These are phyloP conservation scores for Saccharum hybrid DNA, from an alignment of 202 grass and related monocot species.

Conservation along the genomic window DNA sequence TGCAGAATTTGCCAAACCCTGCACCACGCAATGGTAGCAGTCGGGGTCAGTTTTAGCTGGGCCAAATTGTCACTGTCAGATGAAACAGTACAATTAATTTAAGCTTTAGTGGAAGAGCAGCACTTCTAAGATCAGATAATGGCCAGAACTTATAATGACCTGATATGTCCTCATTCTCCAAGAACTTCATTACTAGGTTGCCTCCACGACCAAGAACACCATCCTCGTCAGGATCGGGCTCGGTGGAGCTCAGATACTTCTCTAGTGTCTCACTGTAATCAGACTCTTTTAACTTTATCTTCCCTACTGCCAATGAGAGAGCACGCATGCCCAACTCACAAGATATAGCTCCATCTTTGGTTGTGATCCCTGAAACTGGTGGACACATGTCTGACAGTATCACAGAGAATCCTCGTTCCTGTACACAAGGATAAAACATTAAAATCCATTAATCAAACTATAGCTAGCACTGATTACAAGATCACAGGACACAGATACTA, in stretches of 20 bases:
- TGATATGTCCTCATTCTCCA: constrained; percentile 83
- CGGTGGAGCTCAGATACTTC: constrained; percentile 51
- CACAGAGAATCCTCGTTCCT: constrained; percentile 84
- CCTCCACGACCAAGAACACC: constrained; percentile 76
- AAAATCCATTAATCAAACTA: constrained; percentile 10
- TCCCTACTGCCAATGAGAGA: constrained; percentile 79
- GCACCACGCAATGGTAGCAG: no score
- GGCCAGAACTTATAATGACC: constrained; percentile 39
- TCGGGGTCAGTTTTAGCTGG: not conserved
- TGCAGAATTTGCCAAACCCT: constrained; percentile 85
- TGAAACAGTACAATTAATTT: not conserved
- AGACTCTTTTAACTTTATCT: constrained; percentile 47
- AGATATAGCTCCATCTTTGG: constrained; percentile 85
- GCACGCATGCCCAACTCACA: constrained; percentile 71
- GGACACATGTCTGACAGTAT: constrained; percentile 96
- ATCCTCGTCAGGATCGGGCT: constrained; percentile 59
- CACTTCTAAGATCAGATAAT: not conserved
- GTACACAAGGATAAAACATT: constrained; percentile 21
- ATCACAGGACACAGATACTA: not conserved
- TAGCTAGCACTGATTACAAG: not conserved
- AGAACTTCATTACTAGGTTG: constrained; percentile 79
- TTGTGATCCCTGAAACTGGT: constrained; percentile 83
- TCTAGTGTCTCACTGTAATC: constrained; percentile 46
- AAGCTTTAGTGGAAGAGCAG: not conserved
- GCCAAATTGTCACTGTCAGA: not conserved